Percentiles rank a stretch among this genome's conserved stretches.
Evolutionary conservation across 192 early-diverging fungal genomes (phyloP).

Genomic region (Podila clonocystis): DNA sequence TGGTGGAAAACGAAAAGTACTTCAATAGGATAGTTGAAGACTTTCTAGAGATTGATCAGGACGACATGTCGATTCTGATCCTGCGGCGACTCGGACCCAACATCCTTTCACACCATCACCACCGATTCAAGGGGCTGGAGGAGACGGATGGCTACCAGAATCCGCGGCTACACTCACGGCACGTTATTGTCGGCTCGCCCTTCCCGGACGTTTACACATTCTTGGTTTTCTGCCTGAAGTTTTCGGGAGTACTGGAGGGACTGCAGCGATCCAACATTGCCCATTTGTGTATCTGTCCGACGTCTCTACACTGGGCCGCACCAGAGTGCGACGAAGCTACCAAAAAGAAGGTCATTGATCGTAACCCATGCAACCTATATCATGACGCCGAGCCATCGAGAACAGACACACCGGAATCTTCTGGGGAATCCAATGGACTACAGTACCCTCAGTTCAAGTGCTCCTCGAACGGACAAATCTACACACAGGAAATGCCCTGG

Average conservation of each 20-base stretch:
- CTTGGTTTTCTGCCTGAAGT: slow-evolving; percentile 43
- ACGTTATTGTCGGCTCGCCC: slow-evolving; percentile 6
- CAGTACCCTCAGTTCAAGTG: slow-evolving; percentile 2
- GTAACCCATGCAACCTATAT: slow-evolving; percentile 24
- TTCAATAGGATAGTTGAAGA: slow-evolving; percentile 45
- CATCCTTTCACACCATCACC: slow-evolving; percentile 21
- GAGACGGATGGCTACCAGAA: slow-evolving; percentile 30
- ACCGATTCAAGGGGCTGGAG: slow-evolving; percentile 22
- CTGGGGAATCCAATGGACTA: neutral
- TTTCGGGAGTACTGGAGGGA: slow-evolving; percentile 29
- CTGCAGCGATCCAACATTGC: slow-evolving; percentile 36
- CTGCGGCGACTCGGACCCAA: slow-evolving; percentile 38
- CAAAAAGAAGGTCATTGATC: neutral
- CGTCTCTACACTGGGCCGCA: slow-evolving; percentile 35
- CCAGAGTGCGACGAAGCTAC: slow-evolving; percentile 3
- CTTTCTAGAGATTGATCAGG: slow-evolving; percentile 35
- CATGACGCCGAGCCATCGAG: slow-evolving; percentile 1
- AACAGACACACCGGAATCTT: neutral
- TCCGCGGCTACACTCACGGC: neutral
- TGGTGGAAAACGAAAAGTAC: slow-evolving; percentile 34
- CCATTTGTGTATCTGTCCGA: slow-evolving; percentile 37
- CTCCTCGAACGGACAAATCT: neutral
- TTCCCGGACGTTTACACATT: slow-evolving; percentile 30
- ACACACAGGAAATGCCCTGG: neutral
- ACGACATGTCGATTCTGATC: slow-evolving; percentile 29